Evolutionary conservation across 2,329 filamentous ascomycete species (phyloP), one percentile per base, ranked within the genome.

Genomic region (Penicillium hesseltinei): DNA sequence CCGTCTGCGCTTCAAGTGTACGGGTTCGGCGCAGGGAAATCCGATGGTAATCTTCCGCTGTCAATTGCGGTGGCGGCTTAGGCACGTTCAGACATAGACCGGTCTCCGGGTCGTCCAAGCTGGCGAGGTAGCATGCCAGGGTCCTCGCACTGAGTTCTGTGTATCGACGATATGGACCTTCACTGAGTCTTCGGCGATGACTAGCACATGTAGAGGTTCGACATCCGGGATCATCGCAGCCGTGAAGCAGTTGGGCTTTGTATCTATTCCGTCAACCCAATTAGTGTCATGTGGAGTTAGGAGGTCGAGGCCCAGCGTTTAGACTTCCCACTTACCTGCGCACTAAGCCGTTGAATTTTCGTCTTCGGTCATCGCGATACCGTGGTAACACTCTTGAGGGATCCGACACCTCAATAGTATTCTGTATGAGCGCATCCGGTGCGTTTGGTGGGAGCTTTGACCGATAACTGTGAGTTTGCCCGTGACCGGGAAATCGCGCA

Each of bases 71-170:
- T 10, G 67, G 57, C 13, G 66, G 56, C 40, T 66, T 69, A 7
- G 72, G 69, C 21, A 72, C 64, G 55, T 82, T 78, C 36, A 78
- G 78, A 66, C 91, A 96, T 0, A 96, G 77, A 3, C 84, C 85
- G 57, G 77, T 80, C 61, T 90, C 86, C 0, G 91, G 86, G 62
- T 94, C 85, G 66, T 92, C 89, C 69, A 91, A 87, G 67, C 88
- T 90, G 10, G 91, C 90, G 50, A 96, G 81, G 67, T 90, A 90
- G 55, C 90, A 84, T 13, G 92, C 92, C 33, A 96, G 76, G 1
- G 89, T 90, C 66, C 91, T 84, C 9, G 92, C 91, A 67, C 91
- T 96, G 45, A 91, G 85, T 23, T 88, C 83, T 56, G 88, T 96
- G 67, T 92, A 94, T 67, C 88, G 84, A 59, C 91, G 87, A 65